Evolutionary conservation across 2,329 filamentous ascomycete species (phyloP), one percentile per base, ranked within the genome.

Genomic region (Phyllosticta citriasiana): DNA sequence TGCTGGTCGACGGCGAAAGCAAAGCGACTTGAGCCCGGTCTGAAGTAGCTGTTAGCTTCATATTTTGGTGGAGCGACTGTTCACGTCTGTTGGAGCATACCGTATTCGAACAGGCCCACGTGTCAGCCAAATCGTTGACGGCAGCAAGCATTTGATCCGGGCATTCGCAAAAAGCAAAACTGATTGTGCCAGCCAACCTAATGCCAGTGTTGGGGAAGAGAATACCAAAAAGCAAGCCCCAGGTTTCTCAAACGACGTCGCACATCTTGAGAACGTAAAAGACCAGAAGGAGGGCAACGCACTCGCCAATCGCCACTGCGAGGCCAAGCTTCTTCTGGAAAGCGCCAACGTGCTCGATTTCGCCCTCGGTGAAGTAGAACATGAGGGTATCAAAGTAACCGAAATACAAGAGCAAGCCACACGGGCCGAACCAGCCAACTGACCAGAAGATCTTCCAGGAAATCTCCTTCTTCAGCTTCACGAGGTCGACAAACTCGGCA

Each of bases 391-490:
- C 54, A n/a, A 61, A 27, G 5, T 24, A 16, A 5, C 59, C 59
- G 2, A 57, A 14, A 54, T 57, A 61, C 7, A 61, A 6, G 8
- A 57, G 54, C 14, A 61, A 16, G 24, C 54, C 54, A 7, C 22
- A 27, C 14, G 59, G 59, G 9, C 40, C 54, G n/a, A 61, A 61
- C 54, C 54, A 57, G 12, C 47, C 54, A 14, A 54, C 53, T 9
- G 53, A 40, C 3, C 30, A 54, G 55, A 61, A 57, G 50, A 61
- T 57, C 7, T 40, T 14, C 59, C 59, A 61, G 9, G 59, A 61
- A 2, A 57, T 26, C 4, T 12, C 26, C 5, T 53, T 47, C 54
- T 61, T 57, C n/a, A n/a, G 30, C 10, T 53, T 12, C 5, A 27
- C 5, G 2, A 24, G 10, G 7, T 52, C 53, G 12, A 19, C 19